Conservation (phyloP, 1,139 yeast genomes). For the Ashbya aceris region DNA sequence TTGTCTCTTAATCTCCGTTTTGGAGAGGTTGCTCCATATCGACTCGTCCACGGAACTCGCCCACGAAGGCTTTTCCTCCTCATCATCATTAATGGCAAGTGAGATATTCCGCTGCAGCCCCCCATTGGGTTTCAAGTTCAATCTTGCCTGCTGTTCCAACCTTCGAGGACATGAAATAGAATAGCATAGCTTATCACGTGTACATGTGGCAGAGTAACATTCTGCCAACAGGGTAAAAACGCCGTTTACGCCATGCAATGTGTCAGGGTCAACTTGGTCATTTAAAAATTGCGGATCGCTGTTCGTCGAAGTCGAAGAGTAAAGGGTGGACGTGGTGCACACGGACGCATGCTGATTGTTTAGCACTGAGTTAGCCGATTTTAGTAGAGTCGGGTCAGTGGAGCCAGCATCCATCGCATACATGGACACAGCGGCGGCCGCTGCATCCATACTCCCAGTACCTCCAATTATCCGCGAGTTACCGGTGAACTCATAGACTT, state of each 20-base stretch:
- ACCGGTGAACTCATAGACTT: slow-evolving; percentile 81
- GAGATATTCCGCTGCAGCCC: slow-evolving; percentile 80
- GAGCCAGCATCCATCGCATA: slow-evolving; percentile 10
- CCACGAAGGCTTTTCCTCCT: slow-evolving; percentile 86
- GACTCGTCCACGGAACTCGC: slow-evolving; percentile 83
- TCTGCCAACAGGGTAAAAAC: slow-evolving; percentile 88
- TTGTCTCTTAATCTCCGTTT: slow-evolving; percentile 83
- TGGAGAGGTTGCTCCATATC: slow-evolving; percentile 69
- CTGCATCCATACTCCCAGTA: slow-evolving; percentile 13
- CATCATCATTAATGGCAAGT: slow-evolving; percentile 63
- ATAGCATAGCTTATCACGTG: slow-evolving; percentile 79
- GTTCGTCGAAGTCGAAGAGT: slow-evolving; percentile 21
- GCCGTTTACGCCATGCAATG: slow-evolving; percentile 54
- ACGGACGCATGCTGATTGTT: slow-evolving; percentile 7
- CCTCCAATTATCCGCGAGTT: slow-evolving; percentile 28
- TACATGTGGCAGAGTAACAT: slow-evolving; percentile 95
- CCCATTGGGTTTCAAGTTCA: slow-evolving; percentile 82
- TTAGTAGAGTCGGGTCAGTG: slow-evolving; percentile 21
- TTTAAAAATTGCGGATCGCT: slow-evolving; percentile 8
- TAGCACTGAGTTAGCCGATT: slow-evolving; percentile 12
- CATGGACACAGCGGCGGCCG: slow-evolving; percentile 4
- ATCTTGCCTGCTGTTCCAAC: slow-evolving; percentile 88
- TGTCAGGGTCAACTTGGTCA: slow-evolving; percentile 14
- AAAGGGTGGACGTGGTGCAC: slow-evolving; percentile 10
- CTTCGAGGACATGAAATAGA: slow-evolving; percentile 97